Percentiles rank a stretch among this genome's conserved stretches.
These are phyloP conservation scores for Saccharomycopsis microspora DNA, from an alignment of 805 yeast species.

Conservation along the genomic window DNA sequence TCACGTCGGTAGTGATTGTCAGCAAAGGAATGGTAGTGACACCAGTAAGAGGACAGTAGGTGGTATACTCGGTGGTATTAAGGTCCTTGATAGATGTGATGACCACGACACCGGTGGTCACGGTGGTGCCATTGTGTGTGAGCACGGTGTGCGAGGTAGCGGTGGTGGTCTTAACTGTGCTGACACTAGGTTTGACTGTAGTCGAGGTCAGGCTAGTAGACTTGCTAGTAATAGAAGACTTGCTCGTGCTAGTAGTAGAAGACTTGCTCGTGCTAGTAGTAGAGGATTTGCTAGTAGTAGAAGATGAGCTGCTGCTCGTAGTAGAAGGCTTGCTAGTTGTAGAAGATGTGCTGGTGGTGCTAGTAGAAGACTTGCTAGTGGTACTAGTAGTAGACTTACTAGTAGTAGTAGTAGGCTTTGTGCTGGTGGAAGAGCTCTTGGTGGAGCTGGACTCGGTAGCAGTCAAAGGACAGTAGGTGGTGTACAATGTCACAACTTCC, in stretches of 20 bases:
- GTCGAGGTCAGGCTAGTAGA: too few species aligned
- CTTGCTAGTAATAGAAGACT: too few species aligned
- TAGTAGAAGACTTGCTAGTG: too few species aligned
- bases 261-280: not conserved
- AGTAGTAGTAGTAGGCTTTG: not conserved
- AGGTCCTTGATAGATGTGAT: slow-evolving; percentile 20
- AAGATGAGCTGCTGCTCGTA: too few species aligned
- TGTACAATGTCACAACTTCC: slow-evolving; percentile 17
- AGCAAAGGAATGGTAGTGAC: not conserved
- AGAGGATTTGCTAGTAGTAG: not conserved
- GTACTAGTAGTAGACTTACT: too few species aligned
- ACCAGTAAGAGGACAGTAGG: slow-evolving; percentile 20
- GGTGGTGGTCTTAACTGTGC: not conserved
- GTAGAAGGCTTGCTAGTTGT: too few species aligned
- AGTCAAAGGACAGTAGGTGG: slow-evolving; percentile 22
- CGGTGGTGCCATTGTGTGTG: slow-evolving; percentile 12
- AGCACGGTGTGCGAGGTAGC: slow-evolving; percentile 19
- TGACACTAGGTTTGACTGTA: too few species aligned
- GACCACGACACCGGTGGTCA: slow-evolving; percentile 21
- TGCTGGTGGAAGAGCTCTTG: not conserved
- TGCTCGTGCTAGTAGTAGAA: too few species aligned
- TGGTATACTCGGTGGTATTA: slow-evolving; percentile 20
- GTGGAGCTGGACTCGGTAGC: not conserved
- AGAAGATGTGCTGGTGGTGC: too few species aligned
- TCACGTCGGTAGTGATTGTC: too few species aligned